These are phyloP conservation scores for Cenchrus purpureus DNA, from an alignment of 176 grass and related monocot species.

Conservation along the genomic window DNA sequence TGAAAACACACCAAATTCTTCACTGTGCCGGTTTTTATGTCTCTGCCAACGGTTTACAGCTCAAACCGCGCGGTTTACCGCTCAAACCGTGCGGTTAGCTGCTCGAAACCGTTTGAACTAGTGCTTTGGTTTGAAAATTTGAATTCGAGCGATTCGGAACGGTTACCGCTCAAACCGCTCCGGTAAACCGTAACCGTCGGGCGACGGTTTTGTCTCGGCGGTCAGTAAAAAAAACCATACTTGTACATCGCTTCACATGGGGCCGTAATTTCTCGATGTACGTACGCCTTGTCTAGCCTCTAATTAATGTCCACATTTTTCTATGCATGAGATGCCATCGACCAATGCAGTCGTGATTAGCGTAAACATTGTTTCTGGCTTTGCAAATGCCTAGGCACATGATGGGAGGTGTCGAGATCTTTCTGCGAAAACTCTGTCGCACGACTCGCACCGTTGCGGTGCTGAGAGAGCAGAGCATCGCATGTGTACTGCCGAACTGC, in stretches of 20 bases:
- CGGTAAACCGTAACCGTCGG: too few species aligned
- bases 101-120: too few species aligned
- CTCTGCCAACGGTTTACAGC: too few species aligned
- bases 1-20: too few species aligned
- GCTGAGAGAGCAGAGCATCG: not conserved
- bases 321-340: slow-evolving; percentile 40
- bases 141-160: too few species aligned
- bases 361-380: slow-evolving; percentile 9
- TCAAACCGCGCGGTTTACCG: too few species aligned
- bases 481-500: not conserved
- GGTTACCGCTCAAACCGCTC: too few species aligned
- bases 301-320: slow-evolving; percentile 34
- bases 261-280: slow-evolving; percentile 15
- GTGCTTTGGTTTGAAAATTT: too few species aligned
- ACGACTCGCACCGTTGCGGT: not conserved
- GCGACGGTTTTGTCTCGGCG: too few species aligned
- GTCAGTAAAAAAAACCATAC: too few species aligned
- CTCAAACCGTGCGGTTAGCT: too few species aligned
- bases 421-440: not conserved
- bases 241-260: slow-evolving; percentile 3
- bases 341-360: slow-evolving; percentile 26
- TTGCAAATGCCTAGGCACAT: slow-evolving; percentile 32
- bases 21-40: too few species aligned
- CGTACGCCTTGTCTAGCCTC: slow-evolving; percentile 8
- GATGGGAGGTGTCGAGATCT: slow-evolving; percentile 21